Evolutionary conservation across 148 eudicot genomes (phyloP).

Genomic region (Silene uniflora): DNA sequence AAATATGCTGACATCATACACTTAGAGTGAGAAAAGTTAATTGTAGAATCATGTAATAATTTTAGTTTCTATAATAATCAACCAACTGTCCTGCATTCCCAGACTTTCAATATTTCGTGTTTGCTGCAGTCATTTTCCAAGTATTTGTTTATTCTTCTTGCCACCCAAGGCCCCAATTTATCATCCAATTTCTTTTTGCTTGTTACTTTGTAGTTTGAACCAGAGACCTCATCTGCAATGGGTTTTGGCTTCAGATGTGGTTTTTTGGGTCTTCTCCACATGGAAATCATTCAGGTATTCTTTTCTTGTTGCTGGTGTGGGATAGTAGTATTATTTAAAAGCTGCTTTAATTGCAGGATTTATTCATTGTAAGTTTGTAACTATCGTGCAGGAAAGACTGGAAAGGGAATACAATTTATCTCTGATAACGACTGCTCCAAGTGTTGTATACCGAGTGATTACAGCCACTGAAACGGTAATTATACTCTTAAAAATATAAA

Average conservation of each 20-base stretch:
- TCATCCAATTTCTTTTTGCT: conserved; percentile 7
- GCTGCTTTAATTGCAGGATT: conserved; percentile 1
- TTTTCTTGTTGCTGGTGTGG: conserved; percentile 7
- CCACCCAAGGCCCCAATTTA: not conserved
- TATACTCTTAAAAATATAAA: conserved; percentile 5
- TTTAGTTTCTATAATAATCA: no score
- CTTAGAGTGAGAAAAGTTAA: not conserved
- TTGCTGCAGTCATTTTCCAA: not conserved
- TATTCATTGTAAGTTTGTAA: conserved; percentile 5
- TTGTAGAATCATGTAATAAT: not conserved
- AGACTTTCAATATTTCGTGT: not conserved
- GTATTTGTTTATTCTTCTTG: not conserved
- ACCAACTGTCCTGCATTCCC: no score
- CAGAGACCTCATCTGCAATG: conserved; percentile 98
- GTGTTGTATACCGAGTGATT: conserved; percentile 89
- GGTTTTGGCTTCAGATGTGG: conserved; percentile 99
- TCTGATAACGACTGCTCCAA: conserved; percentile 96
- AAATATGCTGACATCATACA: not conserved
- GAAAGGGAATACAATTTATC: conserved; percentile 93
- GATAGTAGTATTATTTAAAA: not conserved
- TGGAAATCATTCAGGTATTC: conserved; percentile 98
- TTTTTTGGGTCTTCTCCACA: conserved; percentile 91
- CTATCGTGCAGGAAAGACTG: conserved; percentile 84
- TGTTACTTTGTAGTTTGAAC: conserved; percentile 73
- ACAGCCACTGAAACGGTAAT: conserved; percentile 75